Percentiles rank a stretch among this genome's conserved stretches.
Evolutionary conservation across 331 rosid species (phyloP).

Genomic region (Telfairia occidentalis): DNA sequence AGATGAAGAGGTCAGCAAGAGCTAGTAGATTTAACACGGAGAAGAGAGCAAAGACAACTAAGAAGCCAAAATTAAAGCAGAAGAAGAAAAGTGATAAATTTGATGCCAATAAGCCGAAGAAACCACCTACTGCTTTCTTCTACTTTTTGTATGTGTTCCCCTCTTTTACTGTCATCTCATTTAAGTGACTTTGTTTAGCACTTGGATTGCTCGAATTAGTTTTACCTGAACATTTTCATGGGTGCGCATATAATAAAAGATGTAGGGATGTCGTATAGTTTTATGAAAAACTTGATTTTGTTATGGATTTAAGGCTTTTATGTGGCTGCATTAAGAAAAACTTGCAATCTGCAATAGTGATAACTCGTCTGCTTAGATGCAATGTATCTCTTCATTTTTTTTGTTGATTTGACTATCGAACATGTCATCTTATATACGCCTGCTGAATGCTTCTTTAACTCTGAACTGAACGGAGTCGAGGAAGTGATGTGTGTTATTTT

Average conservation of each 20-base stretch:
- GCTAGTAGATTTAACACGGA: constrained; percentile 8
- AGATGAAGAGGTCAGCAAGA: constrained; percentile 28
- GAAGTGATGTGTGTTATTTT: background rate
- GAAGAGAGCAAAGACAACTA: constrained; percentile 22
- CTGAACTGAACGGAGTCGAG: background rate
- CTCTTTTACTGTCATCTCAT: constrained; percentile 3
- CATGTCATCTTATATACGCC: background rate
- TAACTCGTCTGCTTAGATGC: background rate
- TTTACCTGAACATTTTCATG: background rate
- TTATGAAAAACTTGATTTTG: background rate
- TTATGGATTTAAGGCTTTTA: background rate
- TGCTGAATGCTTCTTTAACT: background rate
- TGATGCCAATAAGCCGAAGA: constrained; percentile 81
- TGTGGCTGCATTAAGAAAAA: background rate
- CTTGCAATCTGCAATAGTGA: background rate
- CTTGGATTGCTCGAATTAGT: background rate
- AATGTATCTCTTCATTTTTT: background rate
- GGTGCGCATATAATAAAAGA: background rate
- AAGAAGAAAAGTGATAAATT: constrained; percentile 43
- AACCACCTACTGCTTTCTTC: constrained; percentile 98
- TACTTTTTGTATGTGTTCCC: constrained; percentile 57
- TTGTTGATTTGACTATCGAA: background rate
- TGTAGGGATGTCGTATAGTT: background rate
- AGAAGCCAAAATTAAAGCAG: constrained; percentile 42
- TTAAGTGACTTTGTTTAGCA: constrained; percentile 6